These are phyloP conservation scores for Closterium sp. DNA, from an alignment of 139 green algal genomes.

Conservation along the genomic window DNA sequence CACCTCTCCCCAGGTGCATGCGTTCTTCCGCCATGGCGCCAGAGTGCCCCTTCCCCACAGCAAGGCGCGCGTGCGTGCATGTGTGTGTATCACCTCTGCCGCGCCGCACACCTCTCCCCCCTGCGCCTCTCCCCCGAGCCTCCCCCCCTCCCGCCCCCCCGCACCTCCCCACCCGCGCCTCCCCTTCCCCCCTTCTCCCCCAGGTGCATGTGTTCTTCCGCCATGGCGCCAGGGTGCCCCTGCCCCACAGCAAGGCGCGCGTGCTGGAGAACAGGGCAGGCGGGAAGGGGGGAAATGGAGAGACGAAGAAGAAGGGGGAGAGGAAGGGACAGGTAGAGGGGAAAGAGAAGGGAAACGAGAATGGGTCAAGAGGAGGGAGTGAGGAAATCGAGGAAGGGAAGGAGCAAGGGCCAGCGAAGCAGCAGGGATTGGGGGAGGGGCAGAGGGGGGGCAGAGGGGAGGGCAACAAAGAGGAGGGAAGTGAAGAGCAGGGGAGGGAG, in stretches of 20 bases:
- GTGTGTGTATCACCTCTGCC: background rate
- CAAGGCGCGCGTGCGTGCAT: background rate
- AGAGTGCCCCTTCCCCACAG: background rate
- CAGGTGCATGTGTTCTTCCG: conserved; percentile 3
- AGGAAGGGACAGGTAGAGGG: background rate
- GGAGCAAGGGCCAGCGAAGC: no score
- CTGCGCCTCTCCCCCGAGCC: background rate
- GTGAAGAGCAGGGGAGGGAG: background rate
- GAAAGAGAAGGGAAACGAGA: background rate
- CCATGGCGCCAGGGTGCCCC: background rate
- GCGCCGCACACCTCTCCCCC: background rate
- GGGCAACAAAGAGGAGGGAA: background rate
- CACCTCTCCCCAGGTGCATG: background rate
- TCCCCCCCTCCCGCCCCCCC: background rate
- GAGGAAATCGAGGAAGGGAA: no score
- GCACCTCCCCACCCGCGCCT: background rate
- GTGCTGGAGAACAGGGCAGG: background rate
- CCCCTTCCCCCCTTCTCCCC: conserved; percentile 1
- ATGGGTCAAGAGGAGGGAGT: background rate
- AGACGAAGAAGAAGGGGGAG: background rate
- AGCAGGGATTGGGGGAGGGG: no score
- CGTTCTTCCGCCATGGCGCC: background rate
- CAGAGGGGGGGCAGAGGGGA: background rate
- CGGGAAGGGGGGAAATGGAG: background rate
- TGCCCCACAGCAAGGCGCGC: background rate